Conservation (phyloP, 2,329 filamentous ascomycete species). For the Alternaria sp. region DNA sequence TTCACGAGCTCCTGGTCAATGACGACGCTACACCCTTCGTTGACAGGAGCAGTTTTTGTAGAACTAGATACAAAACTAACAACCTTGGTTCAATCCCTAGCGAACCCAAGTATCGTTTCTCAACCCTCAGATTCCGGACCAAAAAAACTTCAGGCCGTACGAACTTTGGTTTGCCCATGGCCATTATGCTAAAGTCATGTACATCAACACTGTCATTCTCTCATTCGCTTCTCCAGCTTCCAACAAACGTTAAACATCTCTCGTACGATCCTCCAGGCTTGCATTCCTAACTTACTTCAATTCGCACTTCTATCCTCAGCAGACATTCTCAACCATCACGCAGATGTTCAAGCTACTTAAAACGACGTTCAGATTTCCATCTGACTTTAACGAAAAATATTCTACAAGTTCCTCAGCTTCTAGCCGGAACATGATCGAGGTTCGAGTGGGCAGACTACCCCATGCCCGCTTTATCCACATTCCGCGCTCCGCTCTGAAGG, state of each 20-base stretch:
- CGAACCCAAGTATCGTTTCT: neutral
- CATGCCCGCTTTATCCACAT: conserved; percentile 6
- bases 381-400: neutral
- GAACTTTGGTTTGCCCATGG: neutral
- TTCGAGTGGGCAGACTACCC: conserved; percentile 16
- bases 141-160: neutral
- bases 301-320: neutral
- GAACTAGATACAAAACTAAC: neutral
- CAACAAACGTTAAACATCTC: neutral
- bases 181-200: neutral
- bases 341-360: neutral
- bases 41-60: neutral
- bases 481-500: conserved; percentile 2
- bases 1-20: neutral
- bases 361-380: neutral
- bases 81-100: neutral
- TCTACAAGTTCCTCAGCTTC: neutral
- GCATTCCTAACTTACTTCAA: neutral
- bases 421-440: neutral
- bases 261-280: neutral
- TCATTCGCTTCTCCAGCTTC: neutral
- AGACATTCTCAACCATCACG: neutral
- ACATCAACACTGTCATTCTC: neutral
- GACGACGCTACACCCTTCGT: neutral
- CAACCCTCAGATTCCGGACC: neutral